A percentile compares a stretch with the other conserved stretches of the same genome.
Evolutionary conservation across 2,329 filamentous ascomycete species (phyloP).

Genomic region (Arachnomyces sp.): DNA sequence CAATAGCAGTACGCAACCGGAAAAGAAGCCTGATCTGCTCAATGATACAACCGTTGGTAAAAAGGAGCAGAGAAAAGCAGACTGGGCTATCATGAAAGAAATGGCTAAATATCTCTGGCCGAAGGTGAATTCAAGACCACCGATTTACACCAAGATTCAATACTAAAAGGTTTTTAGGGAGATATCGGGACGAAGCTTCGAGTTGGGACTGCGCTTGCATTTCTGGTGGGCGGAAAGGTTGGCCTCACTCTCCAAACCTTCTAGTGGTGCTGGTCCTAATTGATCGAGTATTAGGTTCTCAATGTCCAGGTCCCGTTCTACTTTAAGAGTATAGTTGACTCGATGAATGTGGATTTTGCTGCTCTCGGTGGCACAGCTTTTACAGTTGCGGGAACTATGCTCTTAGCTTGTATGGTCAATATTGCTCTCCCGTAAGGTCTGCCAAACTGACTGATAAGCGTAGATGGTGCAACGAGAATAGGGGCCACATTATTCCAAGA

Average conservation of each 20-base stretch:
- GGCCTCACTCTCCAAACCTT: slow-evolving; percentile 9
- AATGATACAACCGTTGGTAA: slow-evolving; percentile 58
- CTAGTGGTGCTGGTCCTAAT: slow-evolving; percentile 11
- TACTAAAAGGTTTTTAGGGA: slow-evolving; percentile 39
- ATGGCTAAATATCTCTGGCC: slow-evolving; percentile 97
- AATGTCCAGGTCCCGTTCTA: slow-evolving; percentile 99
- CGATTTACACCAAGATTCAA: not conserved
- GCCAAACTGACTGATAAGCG: slow-evolving; percentile 9
- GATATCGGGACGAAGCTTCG: slow-evolving; percentile 74
- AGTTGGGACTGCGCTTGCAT: slow-evolving; percentile 72
- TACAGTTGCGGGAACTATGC: slow-evolving; percentile 84
- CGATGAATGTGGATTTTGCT: slow-evolving; percentile 94
- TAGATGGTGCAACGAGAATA: slow-evolving; percentile 77
- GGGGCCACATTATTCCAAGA: slow-evolving; percentile 88
- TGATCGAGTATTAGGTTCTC: slow-evolving; percentile 48
- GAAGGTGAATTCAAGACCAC: slow-evolving; percentile 44
- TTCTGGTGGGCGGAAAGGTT: slow-evolving; percentile 82
- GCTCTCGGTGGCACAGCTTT: slow-evolving; percentile 79
- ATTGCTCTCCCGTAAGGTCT: slow-evolving; percentile 1
- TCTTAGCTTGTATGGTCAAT: slow-evolving; percentile 64
- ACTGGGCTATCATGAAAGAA: slow-evolving; percentile 98
- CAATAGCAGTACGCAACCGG: slow-evolving; percentile 8
- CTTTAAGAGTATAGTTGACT: slow-evolving; percentile 96
- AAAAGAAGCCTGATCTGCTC: slow-evolving; percentile 52
- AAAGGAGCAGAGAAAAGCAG: slow-evolving; percentile 87